Base-by-base conservation (phyloP, 768 basidiomycete species). In the Macrolepiota fuliginosa region DNA sequence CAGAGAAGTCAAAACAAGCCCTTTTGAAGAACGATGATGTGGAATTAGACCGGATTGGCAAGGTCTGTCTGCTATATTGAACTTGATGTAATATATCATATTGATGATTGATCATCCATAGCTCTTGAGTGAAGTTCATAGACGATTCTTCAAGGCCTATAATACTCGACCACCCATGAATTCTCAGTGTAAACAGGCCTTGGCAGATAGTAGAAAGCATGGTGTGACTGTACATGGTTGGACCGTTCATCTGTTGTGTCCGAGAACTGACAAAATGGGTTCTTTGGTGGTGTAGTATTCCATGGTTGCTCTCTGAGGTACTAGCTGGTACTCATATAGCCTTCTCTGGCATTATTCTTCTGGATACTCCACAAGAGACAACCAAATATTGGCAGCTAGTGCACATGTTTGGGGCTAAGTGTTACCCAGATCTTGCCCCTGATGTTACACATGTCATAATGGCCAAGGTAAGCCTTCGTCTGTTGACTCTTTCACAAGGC, bases 301-400 rank as follows among this genome's bases (percentile, higher is more conserved):
- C 93, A 12, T 77, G 79, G 57, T 81, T 96, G 72, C 89, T 96
- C 56, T 70, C 79, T 22, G 82, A 85, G 66, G 89, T 92, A 0
- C 81, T 98, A n/a, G 80, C 82, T 39, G 92, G 90, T 27, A 82
- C 88, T 29, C 86, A 91, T 69, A 83, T 99, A 35, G 80, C 96
- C 37, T 98, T 99, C 74, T 98, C 96, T 1, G 93, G 95, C 59
- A 87, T 99, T 40, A 95, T 98, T 60, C 95, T 96, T 4, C 83
- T 96, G n/a, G 89, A 94, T 67, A 88, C 86, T 2, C 79, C 76
- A 60, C 90, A 93, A 39, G 89, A 94, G 72, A 79, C 80, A 52
- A 91, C 84, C 55, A 93, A 94, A 67, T 85, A 94, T 54, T 96
- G 94, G 94, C 81, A 84, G 66, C 81, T 89, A 71, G 94, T 96